These are phyloP conservation scores for Neurospora sublineolata DNA, from an alignment of 495 filamentous ascomycete genomes.

Conservation along the genomic window DNA sequence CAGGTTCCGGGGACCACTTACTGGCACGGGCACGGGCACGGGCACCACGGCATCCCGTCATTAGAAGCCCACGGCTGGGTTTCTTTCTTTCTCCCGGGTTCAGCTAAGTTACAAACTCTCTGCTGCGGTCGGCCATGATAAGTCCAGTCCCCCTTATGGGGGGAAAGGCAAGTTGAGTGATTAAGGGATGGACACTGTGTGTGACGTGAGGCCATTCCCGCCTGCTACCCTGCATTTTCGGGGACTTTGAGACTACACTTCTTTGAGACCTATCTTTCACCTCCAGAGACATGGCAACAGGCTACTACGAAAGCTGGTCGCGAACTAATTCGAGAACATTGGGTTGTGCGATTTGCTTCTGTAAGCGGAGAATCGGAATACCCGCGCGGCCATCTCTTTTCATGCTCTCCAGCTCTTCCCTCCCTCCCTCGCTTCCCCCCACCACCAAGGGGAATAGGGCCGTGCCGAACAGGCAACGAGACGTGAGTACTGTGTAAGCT, in stretches of 20 bases:
- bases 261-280: neutral
- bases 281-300: neutral
- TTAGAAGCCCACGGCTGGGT: neutral
- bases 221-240: neutral
- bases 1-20: constrained; percentile 2
- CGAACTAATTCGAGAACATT: neutral
- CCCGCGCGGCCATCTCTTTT: neutral
- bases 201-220: neutral
- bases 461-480: neutral
- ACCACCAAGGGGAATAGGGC: neutral
- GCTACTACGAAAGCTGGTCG: neutral
- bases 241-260: neutral
- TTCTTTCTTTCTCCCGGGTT: constrained; percentile 1
- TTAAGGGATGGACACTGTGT: neutral
- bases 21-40: neutral
- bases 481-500: neutral
- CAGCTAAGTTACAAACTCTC: neutral
- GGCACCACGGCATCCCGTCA: neutral
- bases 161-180: neutral
- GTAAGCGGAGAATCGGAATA: neutral
- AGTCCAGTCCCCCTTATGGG: neutral
- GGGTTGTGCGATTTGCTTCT: neutral
- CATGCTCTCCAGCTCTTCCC: neutral
- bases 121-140: neutral
- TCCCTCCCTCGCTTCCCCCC: neutral